These are phyloP conservation scores for Mucuna pruriens DNA, from an alignment of 306 rosid species.

Conservation along the genomic window DNA sequence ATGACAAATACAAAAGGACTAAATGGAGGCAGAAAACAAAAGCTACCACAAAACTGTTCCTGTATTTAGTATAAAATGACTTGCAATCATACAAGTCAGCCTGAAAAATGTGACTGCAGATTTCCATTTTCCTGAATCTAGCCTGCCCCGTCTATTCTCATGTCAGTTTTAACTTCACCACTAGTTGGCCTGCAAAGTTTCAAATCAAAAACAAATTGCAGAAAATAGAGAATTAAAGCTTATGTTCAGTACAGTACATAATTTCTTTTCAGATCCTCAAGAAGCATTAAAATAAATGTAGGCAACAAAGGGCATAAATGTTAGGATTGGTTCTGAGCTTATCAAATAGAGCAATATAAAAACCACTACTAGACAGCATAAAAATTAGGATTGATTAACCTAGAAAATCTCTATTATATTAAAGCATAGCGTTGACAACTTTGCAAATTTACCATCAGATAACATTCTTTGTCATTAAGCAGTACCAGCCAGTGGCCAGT, in stretches of 20 bases:
- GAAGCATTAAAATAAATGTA: background rate
- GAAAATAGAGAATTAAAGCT: conserved; percentile 4
- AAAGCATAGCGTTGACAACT: background rate
- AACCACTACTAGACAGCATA: background rate
- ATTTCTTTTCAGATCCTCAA: background rate
- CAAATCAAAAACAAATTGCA: conserved; percentile 20
- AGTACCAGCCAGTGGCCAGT: conserved; percentile 19
- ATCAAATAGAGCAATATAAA: conserved; percentile 4
- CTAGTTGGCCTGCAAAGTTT: conserved; percentile 58
- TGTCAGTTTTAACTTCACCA: conserved; percentile 51
- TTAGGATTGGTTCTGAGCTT: background rate
- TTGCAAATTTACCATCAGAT: conserved; percentile 23
- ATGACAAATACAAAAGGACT: background rate
- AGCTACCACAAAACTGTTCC: conserved; percentile 9
- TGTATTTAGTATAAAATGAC: conserved; percentile 17
- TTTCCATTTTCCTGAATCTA: conserved; percentile 33
- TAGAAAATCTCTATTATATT: background rate
- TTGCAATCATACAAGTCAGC: conserved; percentile 30
- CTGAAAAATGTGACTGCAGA: conserved; percentile 23
- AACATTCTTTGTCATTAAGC: conserved; percentile 3
- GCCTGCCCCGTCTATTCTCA: conserved; percentile 10
- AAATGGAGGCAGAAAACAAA: conserved; percentile 21
- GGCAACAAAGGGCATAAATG: background rate
- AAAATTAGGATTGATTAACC: background rate
- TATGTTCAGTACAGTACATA: background rate